Evolutionary conservation across 257 asterid species (phyloP).

Genomic region (Nicotiana noctiflora): DNA sequence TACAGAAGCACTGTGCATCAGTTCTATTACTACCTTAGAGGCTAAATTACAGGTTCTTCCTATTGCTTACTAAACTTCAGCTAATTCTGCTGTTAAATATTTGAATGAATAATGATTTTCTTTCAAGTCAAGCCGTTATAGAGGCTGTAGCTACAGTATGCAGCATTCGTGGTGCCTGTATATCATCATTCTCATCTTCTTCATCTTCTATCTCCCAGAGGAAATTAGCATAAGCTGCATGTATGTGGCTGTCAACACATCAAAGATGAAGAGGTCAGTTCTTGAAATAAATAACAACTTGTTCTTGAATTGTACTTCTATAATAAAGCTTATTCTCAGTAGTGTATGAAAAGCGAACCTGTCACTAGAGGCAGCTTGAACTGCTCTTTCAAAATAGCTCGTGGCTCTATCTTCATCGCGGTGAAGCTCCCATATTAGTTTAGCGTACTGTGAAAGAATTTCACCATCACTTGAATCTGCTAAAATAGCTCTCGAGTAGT

Average conservation of each 20-base stretch:
- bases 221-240: conserved; percentile 77
- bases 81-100: not conserved
- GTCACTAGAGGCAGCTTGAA: conserved; percentile 50
- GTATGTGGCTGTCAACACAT: conserved; percentile 52
- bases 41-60: not conserved
- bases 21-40: not conserved
- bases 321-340: not conserved
- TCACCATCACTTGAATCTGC: conserved; percentile 84
- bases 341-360: conserved; percentile 29
- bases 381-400: conserved; percentile 55
- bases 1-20: not conserved
- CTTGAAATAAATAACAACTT: not conserved
- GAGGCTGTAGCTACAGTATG: conserved; percentile 40
- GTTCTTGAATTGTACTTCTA: not conserved
- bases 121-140: conserved; percentile 28
- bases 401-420: conserved; percentile 50
- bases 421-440: conserved; percentile 68
- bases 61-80: not conserved
- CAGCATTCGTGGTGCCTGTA: not conserved
- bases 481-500: conserved; percentile 66
- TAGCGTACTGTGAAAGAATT: conserved; percentile 61
- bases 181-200: conserved; percentile 31
- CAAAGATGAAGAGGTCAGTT: not conserved
- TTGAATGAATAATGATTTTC: not conserved
- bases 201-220: conserved; percentile 62